Percentiles rank a stretch among this genome's conserved stretches.
These are phyloP conservation scores for Zygotorulaspora chibaensis DNA, from an alignment of 805 yeast genomes.

Conservation along the genomic window DNA sequence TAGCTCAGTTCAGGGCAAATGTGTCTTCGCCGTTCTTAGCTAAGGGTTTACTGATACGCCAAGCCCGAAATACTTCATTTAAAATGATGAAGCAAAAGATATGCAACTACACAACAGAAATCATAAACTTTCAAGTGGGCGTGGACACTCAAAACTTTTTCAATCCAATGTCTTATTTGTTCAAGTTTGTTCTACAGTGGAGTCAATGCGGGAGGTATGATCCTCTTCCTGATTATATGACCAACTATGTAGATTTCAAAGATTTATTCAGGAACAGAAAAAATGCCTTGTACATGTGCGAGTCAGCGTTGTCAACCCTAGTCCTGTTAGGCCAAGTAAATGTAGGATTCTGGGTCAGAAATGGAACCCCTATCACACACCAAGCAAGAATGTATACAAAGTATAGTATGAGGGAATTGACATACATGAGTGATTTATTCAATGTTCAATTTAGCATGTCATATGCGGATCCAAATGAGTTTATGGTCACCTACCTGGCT, in stretches of 20 bases:
- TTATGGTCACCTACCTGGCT: conserved; percentile 52
- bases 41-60: background rate
- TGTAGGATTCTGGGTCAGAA: conserved; percentile 90
- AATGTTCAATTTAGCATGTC: conserved; percentile 60
- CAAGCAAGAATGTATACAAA: conserved; percentile 78
- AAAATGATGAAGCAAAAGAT: conserved; percentile 21
- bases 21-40: background rate
- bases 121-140: conserved; percentile 31
- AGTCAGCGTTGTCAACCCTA: conserved; percentile 70
- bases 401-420: conserved; percentile 76
- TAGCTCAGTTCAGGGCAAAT: conserved; percentile 15
- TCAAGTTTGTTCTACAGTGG: conserved; percentile 33
- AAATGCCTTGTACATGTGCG: conserved; percentile 36
- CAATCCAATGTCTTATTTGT: conserved; percentile 33
- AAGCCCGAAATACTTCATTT: conserved; percentile 2
- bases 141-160: conserved; percentile 31
- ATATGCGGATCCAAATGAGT: conserved; percentile 51
- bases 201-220: conserved; percentile 33
- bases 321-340: conserved; percentile 80
- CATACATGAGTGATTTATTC: conserved; percentile 73
- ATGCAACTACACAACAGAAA: conserved; percentile 22
- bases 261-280: conserved; percentile 19
- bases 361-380: conserved; percentile 75
- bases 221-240: conserved; percentile 17
- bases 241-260: conserved; percentile 17